Evolutionary conservation across 2,329 filamentous ascomycete species (phyloP).

Genomic region (Stachybotrys elegans): DNA sequence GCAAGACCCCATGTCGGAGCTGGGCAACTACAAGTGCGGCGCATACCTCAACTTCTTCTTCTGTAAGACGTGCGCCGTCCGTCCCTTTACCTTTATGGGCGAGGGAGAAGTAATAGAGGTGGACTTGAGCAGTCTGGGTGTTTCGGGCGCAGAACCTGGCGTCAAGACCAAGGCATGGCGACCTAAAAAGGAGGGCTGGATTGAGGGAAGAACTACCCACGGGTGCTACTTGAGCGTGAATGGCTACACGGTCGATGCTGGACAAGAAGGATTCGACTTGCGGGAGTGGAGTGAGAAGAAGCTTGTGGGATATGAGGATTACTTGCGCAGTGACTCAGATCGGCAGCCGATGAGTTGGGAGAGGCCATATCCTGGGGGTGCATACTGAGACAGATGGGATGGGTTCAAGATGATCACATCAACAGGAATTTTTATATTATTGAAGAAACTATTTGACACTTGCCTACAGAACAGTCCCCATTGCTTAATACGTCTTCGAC

Average conservation of each 20-base stretch:
- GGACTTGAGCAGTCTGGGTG: constrained; percentile 9
- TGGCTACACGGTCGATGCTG: constrained; percentile 28
- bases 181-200: constrained; percentile 16
- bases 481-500: too few species aligned
- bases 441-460: too few species aligned
- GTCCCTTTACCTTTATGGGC: constrained; percentile 35
- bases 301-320: constrained; percentile 21
- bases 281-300: constrained; percentile 29
- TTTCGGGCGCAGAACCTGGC: constrained; percentile 1
- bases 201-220: constrained; percentile 1
- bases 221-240: constrained; percentile 32
- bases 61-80: constrained; percentile 39
- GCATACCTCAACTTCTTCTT: constrained; percentile 35
- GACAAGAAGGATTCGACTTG: constrained; percentile 31
- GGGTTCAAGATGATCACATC: too few species aligned
- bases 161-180: constrained; percentile 21
- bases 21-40: constrained; percentile 35
- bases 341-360: constrained; percentile 5
- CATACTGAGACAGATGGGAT: constrained; percentile 8
- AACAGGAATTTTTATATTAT: too few species aligned
- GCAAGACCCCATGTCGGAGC: constrained; percentile 24
- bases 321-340: constrained; percentile 7
- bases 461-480: too few species aligned
- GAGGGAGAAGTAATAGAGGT: constrained; percentile 22
- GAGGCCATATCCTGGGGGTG: constrained; percentile 11